phyloP scores from a whole-genome alignment of 2,329 filamentous ascomycete species.

The Penicillium hesseltinei region DNA sequence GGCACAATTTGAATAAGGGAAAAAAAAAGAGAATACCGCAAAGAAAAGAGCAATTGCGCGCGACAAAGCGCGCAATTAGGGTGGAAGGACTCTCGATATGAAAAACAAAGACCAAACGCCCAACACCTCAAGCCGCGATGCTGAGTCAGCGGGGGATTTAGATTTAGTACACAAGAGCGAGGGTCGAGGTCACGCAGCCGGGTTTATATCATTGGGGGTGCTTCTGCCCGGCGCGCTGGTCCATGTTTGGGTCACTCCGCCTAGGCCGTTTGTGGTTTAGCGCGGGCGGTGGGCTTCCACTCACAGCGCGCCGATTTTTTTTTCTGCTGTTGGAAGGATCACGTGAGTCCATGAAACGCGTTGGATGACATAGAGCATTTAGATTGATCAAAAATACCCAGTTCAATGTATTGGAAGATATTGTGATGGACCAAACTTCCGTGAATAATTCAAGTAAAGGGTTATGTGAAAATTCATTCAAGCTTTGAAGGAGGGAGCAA shows the following conservation, averaged over 20 bases:
- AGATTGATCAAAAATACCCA: not conserved
- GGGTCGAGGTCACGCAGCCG: slow-evolving; percentile 46
- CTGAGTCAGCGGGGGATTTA: slow-evolving; percentile 27
- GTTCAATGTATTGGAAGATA: not conserved
- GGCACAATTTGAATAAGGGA: slow-evolving; percentile 18
- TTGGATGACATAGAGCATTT: slow-evolving; percentile 12
- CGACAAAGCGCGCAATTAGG: slow-evolving; percentile 15
- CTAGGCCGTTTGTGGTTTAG: slow-evolving; percentile 34
- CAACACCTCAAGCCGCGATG: slow-evolving; percentile 17
- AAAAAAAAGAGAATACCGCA: slow-evolving; percentile 8
- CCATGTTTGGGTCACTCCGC: slow-evolving; percentile 39
- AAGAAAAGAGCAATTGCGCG: slow-evolving; percentile 14
- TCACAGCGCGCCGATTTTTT: slow-evolving; percentile 30
- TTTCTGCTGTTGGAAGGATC: slow-evolving; percentile 9
- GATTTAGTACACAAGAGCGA: slow-evolving; percentile 26
- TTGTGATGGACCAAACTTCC: not conserved
- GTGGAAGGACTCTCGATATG: slow-evolving; percentile 8
- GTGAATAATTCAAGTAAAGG: not conserved
- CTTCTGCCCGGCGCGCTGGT: slow-evolving; percentile 40
- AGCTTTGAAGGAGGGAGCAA: slow-evolving; percentile 4
- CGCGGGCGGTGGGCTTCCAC: slow-evolving; percentile 25
- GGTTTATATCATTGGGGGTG: slow-evolving; percentile 49
- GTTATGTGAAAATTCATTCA: not conserved
- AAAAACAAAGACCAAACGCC: slow-evolving; percentile 18
- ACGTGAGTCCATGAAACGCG: slow-evolving; percentile 17